Base-by-base conservation (phyloP, 441 rosid species). In the Adansonia madagascariensis region DNA sequence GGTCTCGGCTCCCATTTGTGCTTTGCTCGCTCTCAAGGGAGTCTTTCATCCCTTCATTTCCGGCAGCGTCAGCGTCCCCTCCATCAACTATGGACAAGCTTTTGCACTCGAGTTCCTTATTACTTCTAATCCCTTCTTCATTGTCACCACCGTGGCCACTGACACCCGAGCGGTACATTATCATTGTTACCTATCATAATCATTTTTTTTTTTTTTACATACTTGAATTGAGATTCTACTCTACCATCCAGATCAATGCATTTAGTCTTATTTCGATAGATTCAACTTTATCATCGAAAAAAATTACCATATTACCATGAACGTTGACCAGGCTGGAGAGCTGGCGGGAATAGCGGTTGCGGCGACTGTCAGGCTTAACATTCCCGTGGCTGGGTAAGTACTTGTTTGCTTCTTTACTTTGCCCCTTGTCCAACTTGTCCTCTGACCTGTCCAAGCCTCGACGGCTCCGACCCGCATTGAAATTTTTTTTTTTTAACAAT, bases 261-360 rank as follows among this genome's bases (percentile, higher is more conserved):
- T 27, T 27, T 27, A 27, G 31, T 27, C 31, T 27, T 27, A 27
- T 27, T 27, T 27, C 1, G 31, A 27, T 27, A 27, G 31, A 27
- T 27, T 27, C 31, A 27, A 27, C 31, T 27, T 27, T 27, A 27
- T 27, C 31, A 27, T 27, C 31, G 31, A 27, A 27, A 27, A 27
- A 27, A 27, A 27, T 27, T 27, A 27, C 31, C 31, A 27, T 27
- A 27, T 27, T 27, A 27, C 31, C 31, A 27, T 27, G 31, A 27
- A 27, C 31, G 1, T 27, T 27, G 31, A 27, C 31, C 35, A 31
- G 35, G 35, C 4, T 31, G 35, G 35, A 31, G 99, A 95, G 84
- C 74, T 93, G 79, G 98, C 98, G 0, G 98, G 98, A 18, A 91
- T 95, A 64, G 98, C 98, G 8, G 98, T 95, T 77, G 98, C 97